Evolutionary conservation across 75 land plant species (phyloP), one percentile per base, ranked within the genome.

Genomic region (Chamaecyparis obtusa): DNA sequence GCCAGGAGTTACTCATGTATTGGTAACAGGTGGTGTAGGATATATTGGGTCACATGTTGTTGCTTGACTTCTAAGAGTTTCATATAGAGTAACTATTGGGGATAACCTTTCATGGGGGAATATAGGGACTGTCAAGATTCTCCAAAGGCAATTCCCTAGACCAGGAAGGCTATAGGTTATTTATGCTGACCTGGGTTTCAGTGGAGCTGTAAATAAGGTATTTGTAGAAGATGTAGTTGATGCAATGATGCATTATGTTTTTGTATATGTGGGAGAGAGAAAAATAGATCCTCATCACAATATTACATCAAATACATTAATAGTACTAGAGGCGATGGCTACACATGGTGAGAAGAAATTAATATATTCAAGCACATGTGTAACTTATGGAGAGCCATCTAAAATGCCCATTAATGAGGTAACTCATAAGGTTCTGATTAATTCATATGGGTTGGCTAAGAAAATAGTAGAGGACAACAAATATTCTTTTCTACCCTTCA

Each of bases 401-500:
- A 93, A 93, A 87, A 96, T 96, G 98, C 98, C 98, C 36, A 96
- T 96, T 56, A 94, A 92, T 64, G 98, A 96, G 90, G 94, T 89
- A 37, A 96, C 98, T 88, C 93, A 93, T 35, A 92, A 97, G 99
- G 87, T 90, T 51, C 99, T 98, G 30, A 97, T 97, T 11, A 97
- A 97, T 86, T 98, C 99, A 64, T 97, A 97, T 86, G 99, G 99
- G 74, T 96, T 96, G 89, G 99, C 99, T 1, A 97, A 97, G 92
- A 97, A 97, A 87, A 97, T 97, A 98, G 96, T 98, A 83, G 98
- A 97, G 86, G 99, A 97, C 84, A 97, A n/a, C n/a, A n/a, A n/a
- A n/a, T n/a, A n/a, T n/a, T n/a, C n/a, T n/a, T n/a, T n/a, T n/a
- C n/a, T n/a, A n/a, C n/a, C n/a, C n/a, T n/a, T n/a, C n/a, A n/a